These are phyloP conservation scores for Thelonectria rubi DNA, from an alignment of 2,329 filamentous ascomycete genomes.

Conservation along the genomic window DNA sequence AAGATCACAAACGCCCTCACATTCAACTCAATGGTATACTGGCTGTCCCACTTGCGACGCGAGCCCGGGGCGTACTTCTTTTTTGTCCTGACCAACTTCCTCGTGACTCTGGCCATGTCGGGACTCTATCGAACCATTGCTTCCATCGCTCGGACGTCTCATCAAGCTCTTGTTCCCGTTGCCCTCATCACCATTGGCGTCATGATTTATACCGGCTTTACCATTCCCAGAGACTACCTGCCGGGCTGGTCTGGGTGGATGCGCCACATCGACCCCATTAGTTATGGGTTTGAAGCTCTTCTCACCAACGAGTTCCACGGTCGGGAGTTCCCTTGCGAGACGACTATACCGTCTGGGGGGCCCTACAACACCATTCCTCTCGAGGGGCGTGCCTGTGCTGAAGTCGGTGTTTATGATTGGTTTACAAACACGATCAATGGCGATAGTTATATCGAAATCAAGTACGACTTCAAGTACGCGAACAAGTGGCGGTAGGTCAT, in stretches of 20 bases:
- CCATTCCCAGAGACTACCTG: constrained; percentile 55
- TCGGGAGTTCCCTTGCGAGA: constrained; percentile 17
- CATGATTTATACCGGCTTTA: constrained; percentile 57
- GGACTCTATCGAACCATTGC: constrained; percentile 62
- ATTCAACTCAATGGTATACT: constrained; percentile 57
- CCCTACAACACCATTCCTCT: background rate
- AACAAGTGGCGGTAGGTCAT: constrained; percentile 14
- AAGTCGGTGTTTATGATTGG: background rate
- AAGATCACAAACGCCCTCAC: constrained; percentile 49
- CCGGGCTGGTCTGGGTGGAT: constrained; percentile 73
- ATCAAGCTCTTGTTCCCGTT: constrained; percentile 49
- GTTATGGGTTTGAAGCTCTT: constrained; percentile 70
- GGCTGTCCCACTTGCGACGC: constrained; percentile 55
- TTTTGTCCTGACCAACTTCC: constrained; percentile 55
- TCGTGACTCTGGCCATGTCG: constrained; percentile 67
- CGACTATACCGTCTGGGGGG: background rate
- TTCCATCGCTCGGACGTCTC: constrained; percentile 29
- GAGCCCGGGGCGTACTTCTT: constrained; percentile 56
- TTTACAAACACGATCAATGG: background rate
- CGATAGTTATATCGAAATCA: constrained; percentile 5
- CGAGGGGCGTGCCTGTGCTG: background rate
- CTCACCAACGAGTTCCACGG: constrained; percentile 70
- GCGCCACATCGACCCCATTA: constrained; percentile 69
- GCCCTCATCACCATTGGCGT: constrained; percentile 44
- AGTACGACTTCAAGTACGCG: background rate